These are phyloP conservation scores for Candida oleophila DNA, from an alignment of 805 yeast species.

Conservation along the genomic window DNA sequence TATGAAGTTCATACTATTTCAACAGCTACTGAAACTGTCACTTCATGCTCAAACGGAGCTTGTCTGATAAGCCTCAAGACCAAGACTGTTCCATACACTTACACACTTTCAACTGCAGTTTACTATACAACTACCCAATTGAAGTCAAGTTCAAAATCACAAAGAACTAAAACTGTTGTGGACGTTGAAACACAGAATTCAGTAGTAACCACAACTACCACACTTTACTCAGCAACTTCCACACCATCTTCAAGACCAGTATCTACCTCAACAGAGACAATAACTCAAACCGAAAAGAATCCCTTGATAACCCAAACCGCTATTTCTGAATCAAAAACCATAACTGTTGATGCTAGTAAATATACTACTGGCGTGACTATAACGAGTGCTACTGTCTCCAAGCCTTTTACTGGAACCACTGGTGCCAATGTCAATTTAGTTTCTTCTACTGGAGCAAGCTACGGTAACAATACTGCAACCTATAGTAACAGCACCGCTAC, in stretches of 20 bases:
- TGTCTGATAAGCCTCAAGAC: conserved; percentile 12
- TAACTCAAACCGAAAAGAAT: conserved; percentile 20
- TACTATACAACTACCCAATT: conserved; percentile 10
- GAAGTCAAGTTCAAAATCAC: background rate
- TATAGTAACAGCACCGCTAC: background rate
- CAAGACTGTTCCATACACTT: conserved; percentile 8
- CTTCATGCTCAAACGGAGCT: conserved; percentile 12
- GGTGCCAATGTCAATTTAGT: background rate
- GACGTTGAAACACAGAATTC: background rate
- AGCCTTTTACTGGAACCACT: background rate
- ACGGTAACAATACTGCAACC: background rate
- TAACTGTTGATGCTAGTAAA: conserved; percentile 21
- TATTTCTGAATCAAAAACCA: conserved; percentile 20
- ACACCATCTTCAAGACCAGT: background rate
- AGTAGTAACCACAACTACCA: conserved; percentile 13
- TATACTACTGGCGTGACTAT: conserved; percentile 17
- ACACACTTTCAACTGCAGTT: conserved; percentile 7
- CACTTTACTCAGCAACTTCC: conserved; percentile 5
- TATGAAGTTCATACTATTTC: conserved; percentile 19
- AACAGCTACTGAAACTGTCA: conserved; percentile 14
- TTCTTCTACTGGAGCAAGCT: background rate
- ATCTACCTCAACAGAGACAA: conserved; percentile 16
- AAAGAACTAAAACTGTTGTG: background rate
- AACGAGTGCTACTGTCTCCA: conserved; percentile 1
- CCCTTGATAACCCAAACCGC: conserved; percentile 30